Conservation (phyloP, 371 early-diverging fungal genomes). For the Mortierella sp. region DNA sequence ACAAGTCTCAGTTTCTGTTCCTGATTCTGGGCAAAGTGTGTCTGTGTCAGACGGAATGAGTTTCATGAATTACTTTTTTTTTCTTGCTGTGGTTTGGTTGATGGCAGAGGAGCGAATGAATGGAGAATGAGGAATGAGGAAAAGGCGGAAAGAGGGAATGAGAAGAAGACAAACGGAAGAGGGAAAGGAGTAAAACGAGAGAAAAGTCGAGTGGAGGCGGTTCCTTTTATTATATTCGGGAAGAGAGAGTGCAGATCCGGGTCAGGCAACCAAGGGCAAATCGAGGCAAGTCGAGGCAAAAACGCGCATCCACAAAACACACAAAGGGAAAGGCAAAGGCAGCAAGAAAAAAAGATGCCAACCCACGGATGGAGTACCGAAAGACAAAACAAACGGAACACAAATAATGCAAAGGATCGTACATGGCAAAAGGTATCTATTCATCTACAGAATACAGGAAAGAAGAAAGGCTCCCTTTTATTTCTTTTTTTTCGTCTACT, state of each 20-base stretch:
- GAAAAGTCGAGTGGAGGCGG: not conserved
- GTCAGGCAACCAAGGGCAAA: not conserved
- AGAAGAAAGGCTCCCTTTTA: no score
- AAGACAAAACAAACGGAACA: no score
- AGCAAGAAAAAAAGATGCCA: not conserved
- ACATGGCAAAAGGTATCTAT: no score
- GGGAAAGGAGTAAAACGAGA: not conserved
- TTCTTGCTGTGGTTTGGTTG: not conserved
- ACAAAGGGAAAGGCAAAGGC: not conserved
- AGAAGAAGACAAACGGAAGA: not conserved
- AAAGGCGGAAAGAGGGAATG: not conserved
- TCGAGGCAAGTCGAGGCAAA: not conserved
- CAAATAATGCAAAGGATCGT: no score
- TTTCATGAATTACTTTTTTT: constrained; percentile 2
- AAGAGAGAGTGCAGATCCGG: not conserved
- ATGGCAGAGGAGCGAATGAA: not conserved
- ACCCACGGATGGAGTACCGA: no score
- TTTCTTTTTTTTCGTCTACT: not conserved
- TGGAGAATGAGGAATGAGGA: not conserved
- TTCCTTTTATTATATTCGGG: not conserved
- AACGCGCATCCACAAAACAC: not conserved
- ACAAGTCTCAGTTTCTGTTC: not conserved
- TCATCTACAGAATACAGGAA: no score
- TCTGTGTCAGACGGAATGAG: not conserved
- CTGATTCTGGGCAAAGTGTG: no score